Conservation (phyloP, 1,284 basidiomycete genomes). For the Leccinum subspadiceum region DNA sequence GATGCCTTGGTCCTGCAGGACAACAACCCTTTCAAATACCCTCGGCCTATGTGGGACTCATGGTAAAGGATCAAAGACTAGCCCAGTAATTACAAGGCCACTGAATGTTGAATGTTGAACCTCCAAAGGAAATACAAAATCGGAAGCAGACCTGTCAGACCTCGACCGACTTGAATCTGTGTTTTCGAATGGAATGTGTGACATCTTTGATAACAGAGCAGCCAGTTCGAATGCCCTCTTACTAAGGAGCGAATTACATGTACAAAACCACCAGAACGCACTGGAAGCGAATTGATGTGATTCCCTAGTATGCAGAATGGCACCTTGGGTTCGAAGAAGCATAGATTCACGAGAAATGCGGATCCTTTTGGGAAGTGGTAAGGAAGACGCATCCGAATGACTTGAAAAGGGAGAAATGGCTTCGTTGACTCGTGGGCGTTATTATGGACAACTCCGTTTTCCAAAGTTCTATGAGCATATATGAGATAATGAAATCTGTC, state of each 20-base stretch:
- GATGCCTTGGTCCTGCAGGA: background rate
- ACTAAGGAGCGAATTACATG: conserved; percentile 5
- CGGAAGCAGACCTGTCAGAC: conserved; percentile 5
- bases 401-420: conserved; percentile 6
- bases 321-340: conserved; percentile 5
- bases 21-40: background rate
- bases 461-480: background rate
- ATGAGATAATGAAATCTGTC: conserved; percentile 21
- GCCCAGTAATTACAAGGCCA: conserved; percentile 1
- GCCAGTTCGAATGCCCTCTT: background rate
- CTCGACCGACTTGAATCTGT: background rate
- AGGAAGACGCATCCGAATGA: conserved; percentile 3
- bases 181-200: conserved; percentile 6
- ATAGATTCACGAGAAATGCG: conserved; percentile 7
- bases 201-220: conserved; percentile 20
- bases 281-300: conserved; percentile 6
- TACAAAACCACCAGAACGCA: conserved; percentile 6
- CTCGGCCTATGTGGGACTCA: background rate
- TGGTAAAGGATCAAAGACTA: background rate
- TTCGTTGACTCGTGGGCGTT: conserved; percentile 12
- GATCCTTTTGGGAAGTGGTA: conserved; percentile 25
- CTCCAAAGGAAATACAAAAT: background rate
- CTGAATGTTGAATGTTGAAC: background rate
- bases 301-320: conserved; percentile 4
- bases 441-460: background rate